These are phyloP conservation scores for Dactylellina sp. DNA, from an alignment of 2,329 filamentous ascomycete species.

Conservation along the genomic window DNA sequence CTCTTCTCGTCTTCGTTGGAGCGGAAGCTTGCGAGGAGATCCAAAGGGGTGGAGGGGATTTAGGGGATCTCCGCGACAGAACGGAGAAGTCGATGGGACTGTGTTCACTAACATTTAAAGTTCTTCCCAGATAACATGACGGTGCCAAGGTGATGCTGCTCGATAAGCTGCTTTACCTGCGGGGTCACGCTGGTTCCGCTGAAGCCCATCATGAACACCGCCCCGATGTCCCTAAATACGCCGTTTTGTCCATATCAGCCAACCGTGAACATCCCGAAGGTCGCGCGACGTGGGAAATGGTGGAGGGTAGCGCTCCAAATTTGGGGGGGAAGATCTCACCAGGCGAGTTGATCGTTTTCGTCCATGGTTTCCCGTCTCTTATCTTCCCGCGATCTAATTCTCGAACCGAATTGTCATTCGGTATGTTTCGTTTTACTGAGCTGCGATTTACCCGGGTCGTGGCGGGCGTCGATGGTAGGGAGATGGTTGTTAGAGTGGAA, in stretches of 20 bases:
- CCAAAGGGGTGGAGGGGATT: conserved; percentile 3
- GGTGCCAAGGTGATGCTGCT: conserved; percentile 87
- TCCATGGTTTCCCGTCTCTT: conserved; percentile 50
- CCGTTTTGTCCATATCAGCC: conserved; percentile 10
- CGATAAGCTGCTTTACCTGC: conserved; percentile 82
- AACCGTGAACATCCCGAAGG: background rate
- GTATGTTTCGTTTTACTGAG: conserved; percentile 14
- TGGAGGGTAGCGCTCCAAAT: background rate
- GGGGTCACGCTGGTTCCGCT: conserved; percentile 86
- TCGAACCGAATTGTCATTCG: conserved; percentile 46
- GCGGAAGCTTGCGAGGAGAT: background rate
- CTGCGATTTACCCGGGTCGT: conserved; percentile 26
- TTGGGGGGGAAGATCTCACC: conserved; percentile 28
- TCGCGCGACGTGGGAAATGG: conserved; percentile 18
- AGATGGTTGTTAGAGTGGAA: background rate
- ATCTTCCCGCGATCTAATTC: conserved; percentile 36
- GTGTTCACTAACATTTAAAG: conserved; percentile 74
- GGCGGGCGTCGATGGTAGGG: background rate
- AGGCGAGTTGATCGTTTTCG: conserved; percentile 53
- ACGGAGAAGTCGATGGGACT: background rate
- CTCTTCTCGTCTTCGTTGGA: background rate
- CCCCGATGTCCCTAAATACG: conserved; percentile 49
- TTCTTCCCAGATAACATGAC: conserved; percentile 88
- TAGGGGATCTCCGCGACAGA: conserved; percentile 38
- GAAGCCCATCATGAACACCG: conserved; percentile 70